These are phyloP conservation scores for Pachysandra terminalis DNA, from an alignment of 164 flowering plant genomes.

Conservation along the genomic window DNA sequence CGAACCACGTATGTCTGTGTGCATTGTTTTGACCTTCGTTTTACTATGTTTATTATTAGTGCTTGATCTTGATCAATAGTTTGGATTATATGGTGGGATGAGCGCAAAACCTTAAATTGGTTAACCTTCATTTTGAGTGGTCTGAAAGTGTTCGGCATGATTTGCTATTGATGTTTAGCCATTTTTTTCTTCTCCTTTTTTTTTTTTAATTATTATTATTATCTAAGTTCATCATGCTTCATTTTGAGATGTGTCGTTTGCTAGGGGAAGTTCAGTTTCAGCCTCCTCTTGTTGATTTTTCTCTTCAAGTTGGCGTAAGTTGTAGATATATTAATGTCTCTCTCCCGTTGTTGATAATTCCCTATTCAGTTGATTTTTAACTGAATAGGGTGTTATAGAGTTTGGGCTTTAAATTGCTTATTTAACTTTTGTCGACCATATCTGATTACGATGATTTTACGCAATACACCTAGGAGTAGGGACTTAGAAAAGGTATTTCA, in stretches of 20 bases:
- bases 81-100: background rate
- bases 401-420: background rate
- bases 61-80: too few species aligned
- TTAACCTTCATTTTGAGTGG: background rate
- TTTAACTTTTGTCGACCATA: background rate
- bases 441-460: background rate
- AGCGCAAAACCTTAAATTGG: background rate
- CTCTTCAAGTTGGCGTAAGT: too few species aligned
- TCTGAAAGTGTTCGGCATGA: background rate
- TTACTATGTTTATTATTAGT: too few species aligned
- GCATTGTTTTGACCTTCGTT: too few species aligned
- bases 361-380: too few species aligned
- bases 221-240: background rate
- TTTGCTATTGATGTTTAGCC: too few species aligned
- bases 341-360: background rate
- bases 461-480: background rate
- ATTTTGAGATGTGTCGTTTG: background rate
- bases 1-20: too few species aligned
- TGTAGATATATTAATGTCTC: background rate
- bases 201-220: too few species aligned
- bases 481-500: background rate
- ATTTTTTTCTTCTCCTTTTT: too few species aligned
- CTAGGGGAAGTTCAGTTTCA: background rate
- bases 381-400: background rate
- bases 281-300: background rate